A percentile compares a stretch with the other conserved stretches of the same genome.
These are phyloP conservation scores for Glarea lozoyensis DNA, from an alignment of 495 filamentous ascomycete genomes.

Conservation along the genomic window DNA sequence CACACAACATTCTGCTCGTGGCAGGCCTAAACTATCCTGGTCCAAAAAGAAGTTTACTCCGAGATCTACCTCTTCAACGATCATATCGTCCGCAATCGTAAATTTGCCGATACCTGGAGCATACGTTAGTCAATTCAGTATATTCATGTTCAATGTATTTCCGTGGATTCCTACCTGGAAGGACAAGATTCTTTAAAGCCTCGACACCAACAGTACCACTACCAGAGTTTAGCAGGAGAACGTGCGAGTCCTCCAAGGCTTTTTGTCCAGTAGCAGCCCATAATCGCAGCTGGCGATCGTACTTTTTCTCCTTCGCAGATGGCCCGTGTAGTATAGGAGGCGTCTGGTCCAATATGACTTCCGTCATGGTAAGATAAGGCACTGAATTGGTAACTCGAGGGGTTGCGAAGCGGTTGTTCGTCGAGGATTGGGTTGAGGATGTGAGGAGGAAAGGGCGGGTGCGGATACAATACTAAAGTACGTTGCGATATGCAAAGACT, in stretches of 20 bases:
- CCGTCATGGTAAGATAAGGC: slow-evolving; percentile 13
- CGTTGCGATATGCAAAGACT: too few relatives aligned
- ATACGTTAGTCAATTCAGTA: too few relatives aligned
- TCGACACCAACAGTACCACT: slow-evolving; percentile 81
- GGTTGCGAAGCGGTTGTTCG: too few relatives aligned
- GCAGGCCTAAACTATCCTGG: slow-evolving; percentile 62
- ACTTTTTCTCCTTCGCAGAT: slow-evolving; percentile 83
- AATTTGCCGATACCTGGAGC: slow-evolving; percentile 76
- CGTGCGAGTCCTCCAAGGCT: slow-evolving; percentile 80
- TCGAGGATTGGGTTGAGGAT: too few relatives aligned
- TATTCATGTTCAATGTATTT: neutral
- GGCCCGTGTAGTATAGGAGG: slow-evolving; percentile 51
- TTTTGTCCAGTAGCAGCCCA: slow-evolving; percentile 92
- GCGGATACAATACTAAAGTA: too few relatives aligned
- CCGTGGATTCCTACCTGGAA: slow-evolving; percentile 53
- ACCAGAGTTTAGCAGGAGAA: slow-evolving; percentile 80
- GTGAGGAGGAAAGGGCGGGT: too few relatives aligned
- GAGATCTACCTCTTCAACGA: slow-evolving; percentile 72
- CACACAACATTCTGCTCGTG: slow-evolving; percentile 70
- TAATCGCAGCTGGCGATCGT: slow-evolving; percentile 89
- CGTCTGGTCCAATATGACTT: slow-evolving; percentile 30
- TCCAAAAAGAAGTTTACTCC: slow-evolving; percentile 97
- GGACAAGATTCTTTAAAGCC: slow-evolving; percentile 89
- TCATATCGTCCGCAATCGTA: slow-evolving; percentile 76
- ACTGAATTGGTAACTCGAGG: neutral